Evolutionary conservation across 192 early-diverging fungal species (phyloP).

Genomic region (Globomyces pollinis-pini): DNA sequence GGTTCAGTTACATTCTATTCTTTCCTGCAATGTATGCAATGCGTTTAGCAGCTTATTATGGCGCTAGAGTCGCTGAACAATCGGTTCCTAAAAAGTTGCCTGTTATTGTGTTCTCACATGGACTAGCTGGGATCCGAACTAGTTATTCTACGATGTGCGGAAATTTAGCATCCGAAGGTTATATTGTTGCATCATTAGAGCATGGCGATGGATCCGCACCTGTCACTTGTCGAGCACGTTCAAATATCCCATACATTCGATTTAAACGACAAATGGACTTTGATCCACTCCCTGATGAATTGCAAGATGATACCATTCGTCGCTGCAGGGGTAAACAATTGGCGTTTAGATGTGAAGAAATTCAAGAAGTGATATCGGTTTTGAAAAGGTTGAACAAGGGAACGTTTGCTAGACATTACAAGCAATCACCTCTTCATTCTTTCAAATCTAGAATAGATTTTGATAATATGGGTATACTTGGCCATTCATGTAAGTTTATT

Average conservation of each 20-base stretch:
- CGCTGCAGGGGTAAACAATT: conserved; percentile 11
- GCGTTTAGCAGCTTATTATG: conserved; percentile 6
- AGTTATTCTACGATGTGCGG: conserved; percentile 26
- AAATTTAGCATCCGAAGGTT: conserved; percentile 21
- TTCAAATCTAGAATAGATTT: conserved; percentile 15
- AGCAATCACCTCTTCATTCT: not conserved
- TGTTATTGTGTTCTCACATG: conserved; percentile 28
- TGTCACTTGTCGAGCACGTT: not conserved
- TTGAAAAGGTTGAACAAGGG: not conserved
- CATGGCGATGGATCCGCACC: conserved; percentile 25
- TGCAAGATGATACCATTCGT: not conserved
- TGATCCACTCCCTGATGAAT: not conserved
- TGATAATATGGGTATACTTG: conserved; percentile 16
- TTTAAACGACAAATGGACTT: not conserved
- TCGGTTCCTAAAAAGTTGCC: conserved; percentile 9
- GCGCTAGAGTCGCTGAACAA: not conserved
- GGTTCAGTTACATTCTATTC: conserved; percentile 10
- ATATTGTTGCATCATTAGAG: conserved; percentile 27
- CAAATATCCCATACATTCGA: conserved; percentile 1
- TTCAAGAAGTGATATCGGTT: conserved; percentile 12
- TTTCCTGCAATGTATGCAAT: conserved; percentile 6
- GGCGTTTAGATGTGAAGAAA: conserved; percentile 5
- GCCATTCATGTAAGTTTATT: conserved; percentile 14
- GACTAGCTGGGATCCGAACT: conserved; percentile 32
- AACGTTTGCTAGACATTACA: not conserved